A percentile compares a stretch with the other conserved stretches of the same genome.
phyloP scores from a whole-genome alignment of 129 eudicot genomes.

The Centrapalus pauciflorus region DNA sequence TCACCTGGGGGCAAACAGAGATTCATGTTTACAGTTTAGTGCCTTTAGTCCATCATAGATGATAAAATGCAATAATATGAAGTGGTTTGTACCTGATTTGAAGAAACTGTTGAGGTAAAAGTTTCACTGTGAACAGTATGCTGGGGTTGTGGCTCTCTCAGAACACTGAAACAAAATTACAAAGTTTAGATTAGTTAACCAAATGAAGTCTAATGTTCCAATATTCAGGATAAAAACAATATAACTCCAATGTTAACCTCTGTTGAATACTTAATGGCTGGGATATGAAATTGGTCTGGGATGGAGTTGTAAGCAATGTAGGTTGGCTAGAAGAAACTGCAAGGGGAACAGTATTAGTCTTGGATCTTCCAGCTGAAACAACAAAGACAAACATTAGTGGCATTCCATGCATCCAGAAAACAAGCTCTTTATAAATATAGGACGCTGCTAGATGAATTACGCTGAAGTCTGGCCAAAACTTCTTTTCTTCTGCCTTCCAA shows the following conservation, averaged over 20 bases:
- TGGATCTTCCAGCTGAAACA: conserved; percentile 63
- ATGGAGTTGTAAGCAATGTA: conserved; percentile 20
- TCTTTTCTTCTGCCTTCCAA: conserved; percentile 83
- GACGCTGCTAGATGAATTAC: conserved; percentile 32
- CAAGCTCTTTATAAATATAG: neutral
- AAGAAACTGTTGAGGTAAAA: conserved; percentile 39
- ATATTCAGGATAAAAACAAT: neutral
- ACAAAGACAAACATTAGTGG: neutral
- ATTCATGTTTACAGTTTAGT: neutral
- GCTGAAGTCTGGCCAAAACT: conserved; percentile 62
- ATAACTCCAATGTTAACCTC: conserved; percentile 23
- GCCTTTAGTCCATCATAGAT: neutral
- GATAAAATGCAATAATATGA: neutral
- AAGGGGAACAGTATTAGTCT: conserved; percentile 25
- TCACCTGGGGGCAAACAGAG: neutral
- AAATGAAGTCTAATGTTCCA: neutral
- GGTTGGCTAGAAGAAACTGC: conserved; percentile 28
- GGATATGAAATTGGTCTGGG: conserved; percentile 29
- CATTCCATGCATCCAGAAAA: conserved; percentile 5
- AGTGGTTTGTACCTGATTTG: conserved; percentile 54
- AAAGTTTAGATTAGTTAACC: neutral
- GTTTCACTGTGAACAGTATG: conserved; percentile 19
- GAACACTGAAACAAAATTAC: conserved; percentile 31
- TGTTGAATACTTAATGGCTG: conserved; percentile 23
- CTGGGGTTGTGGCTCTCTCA: conserved; percentile 32